A percentile compares a stretch with the other conserved stretches of the same genome.
Conservation (phyloP, 1,284 basidiomycete species). For the Inonotus hispidus region DNA sequence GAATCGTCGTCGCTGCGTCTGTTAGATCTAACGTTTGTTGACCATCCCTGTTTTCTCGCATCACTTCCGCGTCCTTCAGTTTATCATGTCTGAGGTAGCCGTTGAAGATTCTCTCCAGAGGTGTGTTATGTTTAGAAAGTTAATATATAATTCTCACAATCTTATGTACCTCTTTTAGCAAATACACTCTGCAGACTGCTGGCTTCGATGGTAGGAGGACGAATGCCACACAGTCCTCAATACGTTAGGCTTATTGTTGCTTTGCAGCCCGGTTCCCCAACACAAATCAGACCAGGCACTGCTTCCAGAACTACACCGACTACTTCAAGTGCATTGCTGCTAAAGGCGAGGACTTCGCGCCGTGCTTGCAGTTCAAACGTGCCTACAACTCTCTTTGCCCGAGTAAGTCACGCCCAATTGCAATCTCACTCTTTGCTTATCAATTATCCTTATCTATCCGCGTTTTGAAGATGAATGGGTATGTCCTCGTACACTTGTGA, state of each 20-base stretch:
- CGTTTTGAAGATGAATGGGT: constrained; percentile 75
- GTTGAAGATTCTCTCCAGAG: constrained; percentile 40
- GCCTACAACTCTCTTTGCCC: constrained; percentile 97
- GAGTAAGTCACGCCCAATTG: constrained; percentile 55
- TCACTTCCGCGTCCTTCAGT: constrained; percentile 10
- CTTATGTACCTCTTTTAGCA: constrained; percentile 38
- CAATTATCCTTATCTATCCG: background rate
- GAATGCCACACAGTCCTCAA: background rate
- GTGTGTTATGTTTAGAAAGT: constrained; percentile 32
- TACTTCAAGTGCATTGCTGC: constrained; percentile 97
- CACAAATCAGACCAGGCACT: constrained; percentile 92
- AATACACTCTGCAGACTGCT: constrained; percentile 81
- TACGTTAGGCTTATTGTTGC: background rate
- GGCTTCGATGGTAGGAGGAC: constrained; percentile 70
- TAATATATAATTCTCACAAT: constrained; percentile 8
- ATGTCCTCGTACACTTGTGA: constrained; percentile 24
- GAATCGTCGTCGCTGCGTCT: constrained; percentile 5
- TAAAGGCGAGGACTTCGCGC: constrained; percentile 96
- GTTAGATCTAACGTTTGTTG: too few relatives aligned
- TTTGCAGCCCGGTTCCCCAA: constrained; percentile 87
- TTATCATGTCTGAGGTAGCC: constrained; percentile 55
- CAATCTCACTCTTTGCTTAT: background rate
- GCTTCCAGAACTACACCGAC: constrained; percentile 96
- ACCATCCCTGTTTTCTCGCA: background rate
- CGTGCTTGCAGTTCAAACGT: constrained; percentile 98